Base-by-base conservation (phyloP, 179 eudicot species). In the Beta corolliflora region DNA sequence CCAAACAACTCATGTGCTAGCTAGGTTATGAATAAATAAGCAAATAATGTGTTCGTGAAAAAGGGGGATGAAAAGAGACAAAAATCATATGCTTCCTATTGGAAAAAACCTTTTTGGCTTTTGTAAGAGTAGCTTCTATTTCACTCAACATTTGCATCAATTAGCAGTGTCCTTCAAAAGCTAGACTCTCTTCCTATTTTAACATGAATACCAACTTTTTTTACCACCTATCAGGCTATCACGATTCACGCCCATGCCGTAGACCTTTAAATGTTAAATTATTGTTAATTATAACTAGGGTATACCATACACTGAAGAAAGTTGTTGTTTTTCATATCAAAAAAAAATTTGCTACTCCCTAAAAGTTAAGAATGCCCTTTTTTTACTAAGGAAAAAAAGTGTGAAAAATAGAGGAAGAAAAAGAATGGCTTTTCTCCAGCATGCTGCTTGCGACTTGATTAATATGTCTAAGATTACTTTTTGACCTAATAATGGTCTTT, bases 91-190 rank as follows among this genome's bases (percentile, higher is more conserved):
- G 23, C 48, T 5, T 55, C 14, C 31, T 9, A 23, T 10, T 45
- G 2, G 54, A 73, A 54, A 53, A 11, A 4, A 7, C 8, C 1
- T 13, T 73, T 54, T 73, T 25, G 77, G 45, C 45, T 55, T 53
- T 54, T 54, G 18, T 3, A 73, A 73, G 76, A 73, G 76, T 31
- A 72, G 59, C 76, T 72, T 72, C 76, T 18, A 72, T 50, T 11
- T 72, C 60, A 52, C 76, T 72, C 60, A 52, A 72, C 76, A 72
- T 52, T 25, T 52, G 11, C 52, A 68, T 41, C 18, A 50, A 18
- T 9, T 11, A 50, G 72, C 12, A 1, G 59, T 11, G 16, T 4
- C 41, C 9, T 72, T 16, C 75, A 23, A 72, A 72, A 72, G 58
- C 9, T 69, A 15, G 4, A 44, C 5, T 41, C 10, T 69, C 73